Conservation (phyloP, 208 protist genomes). For the Trypanosoma avium region DNA sequence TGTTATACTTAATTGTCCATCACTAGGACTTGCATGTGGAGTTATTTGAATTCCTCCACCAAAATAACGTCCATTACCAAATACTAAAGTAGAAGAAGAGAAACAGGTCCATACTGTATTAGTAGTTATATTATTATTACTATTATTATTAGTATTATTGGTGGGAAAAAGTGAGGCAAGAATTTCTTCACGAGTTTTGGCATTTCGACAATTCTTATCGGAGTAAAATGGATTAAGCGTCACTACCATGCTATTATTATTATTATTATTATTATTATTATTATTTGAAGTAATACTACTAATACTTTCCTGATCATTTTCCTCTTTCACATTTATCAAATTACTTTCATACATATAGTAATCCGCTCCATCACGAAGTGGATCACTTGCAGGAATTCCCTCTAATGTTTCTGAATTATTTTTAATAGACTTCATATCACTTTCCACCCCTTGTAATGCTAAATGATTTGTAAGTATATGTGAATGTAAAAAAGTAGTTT, state of each 20-base stretch:
- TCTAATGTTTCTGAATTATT: not conserved
- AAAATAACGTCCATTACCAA: constrained; percentile 83
- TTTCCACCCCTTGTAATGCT: constrained; percentile 19
- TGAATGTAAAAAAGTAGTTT: constrained; percentile 6
- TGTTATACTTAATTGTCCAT: constrained; percentile 68
- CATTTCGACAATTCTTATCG: not conserved
- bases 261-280: not conserved
- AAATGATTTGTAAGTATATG: constrained; percentile 1
- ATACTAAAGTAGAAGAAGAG: constrained; percentile 67
- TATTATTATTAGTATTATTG: no score
- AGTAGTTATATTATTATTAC: not conserved
- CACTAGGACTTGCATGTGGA: constrained; percentile 72
- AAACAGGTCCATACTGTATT: constrained; percentile 54
- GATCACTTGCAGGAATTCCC: constrained; percentile 14
- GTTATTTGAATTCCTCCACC: constrained; percentile 78
- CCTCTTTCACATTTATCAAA: not conserved
- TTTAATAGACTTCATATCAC: constrained; percentile 17
- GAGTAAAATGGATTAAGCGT: constrained; percentile 26
- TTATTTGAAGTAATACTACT: not conserved
- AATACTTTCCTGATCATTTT: no score
- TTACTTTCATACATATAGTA: constrained; percentile 35
- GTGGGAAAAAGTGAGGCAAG: constrained; percentile 11
- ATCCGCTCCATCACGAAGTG: constrained; percentile 17
- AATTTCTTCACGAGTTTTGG: constrained; percentile 17
- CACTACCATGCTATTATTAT: not conserved